A percentile compares a stretch with the other conserved stretches of the same genome.
Conservation (phyloP, 2,329 filamentous ascomycete species). For the Fusarium protoensiforme region DNA sequence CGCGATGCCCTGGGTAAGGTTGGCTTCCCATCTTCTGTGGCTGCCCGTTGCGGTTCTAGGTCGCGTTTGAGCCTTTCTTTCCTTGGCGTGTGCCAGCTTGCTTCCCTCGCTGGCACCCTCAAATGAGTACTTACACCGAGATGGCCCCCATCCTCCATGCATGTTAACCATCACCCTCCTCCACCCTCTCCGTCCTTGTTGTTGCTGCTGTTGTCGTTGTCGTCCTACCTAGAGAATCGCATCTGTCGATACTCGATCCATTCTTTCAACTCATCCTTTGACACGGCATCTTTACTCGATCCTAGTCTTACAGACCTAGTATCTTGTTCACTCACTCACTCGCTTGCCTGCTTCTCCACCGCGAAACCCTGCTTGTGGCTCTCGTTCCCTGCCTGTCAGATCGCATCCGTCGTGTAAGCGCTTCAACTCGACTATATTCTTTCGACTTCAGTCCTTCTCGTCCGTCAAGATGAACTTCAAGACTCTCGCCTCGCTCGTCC, state of each 20-base stretch:
- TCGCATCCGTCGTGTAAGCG: slow-evolving; percentile 28
- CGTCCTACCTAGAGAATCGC: slow-evolving; percentile 34
- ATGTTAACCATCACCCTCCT: slow-evolving; percentile 9
- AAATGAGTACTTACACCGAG: slow-evolving; percentile 29
- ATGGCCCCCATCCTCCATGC: neutral
- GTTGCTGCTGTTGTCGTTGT: slow-evolving; percentile 9
- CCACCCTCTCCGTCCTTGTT: slow-evolving; percentile 24
- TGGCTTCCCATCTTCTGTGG: neutral
- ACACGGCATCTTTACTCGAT: slow-evolving; percentile 10
- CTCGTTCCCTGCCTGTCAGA: slow-evolving; percentile 32
- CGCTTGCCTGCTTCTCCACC: slow-evolving; percentile 31
- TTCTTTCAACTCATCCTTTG: slow-evolving; percentile 34
- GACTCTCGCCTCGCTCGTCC: slow-evolving; percentile 46
- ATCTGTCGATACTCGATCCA: slow-evolving; percentile 40
- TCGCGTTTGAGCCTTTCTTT: slow-evolving; percentile 19
- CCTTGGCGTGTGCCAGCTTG: slow-evolving; percentile 21
- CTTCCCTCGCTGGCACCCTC: neutral
- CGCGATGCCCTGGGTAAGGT: neutral
- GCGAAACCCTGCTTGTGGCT: slow-evolving; percentile 36
- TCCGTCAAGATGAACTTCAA: slow-evolving; percentile 50
- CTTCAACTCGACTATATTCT: slow-evolving; percentile 13
- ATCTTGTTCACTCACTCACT: slow-evolving; percentile 10
- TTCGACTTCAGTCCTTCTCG: slow-evolving; percentile 7
- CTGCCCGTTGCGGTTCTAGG: slow-evolving; percentile 17
- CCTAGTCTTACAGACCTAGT: slow-evolving; percentile 23